Evolutionary conservation across 768 basidiomycete species (phyloP), one percentile per base, ranked within the genome.

Genomic region (Scleroderma bovista): DNA sequence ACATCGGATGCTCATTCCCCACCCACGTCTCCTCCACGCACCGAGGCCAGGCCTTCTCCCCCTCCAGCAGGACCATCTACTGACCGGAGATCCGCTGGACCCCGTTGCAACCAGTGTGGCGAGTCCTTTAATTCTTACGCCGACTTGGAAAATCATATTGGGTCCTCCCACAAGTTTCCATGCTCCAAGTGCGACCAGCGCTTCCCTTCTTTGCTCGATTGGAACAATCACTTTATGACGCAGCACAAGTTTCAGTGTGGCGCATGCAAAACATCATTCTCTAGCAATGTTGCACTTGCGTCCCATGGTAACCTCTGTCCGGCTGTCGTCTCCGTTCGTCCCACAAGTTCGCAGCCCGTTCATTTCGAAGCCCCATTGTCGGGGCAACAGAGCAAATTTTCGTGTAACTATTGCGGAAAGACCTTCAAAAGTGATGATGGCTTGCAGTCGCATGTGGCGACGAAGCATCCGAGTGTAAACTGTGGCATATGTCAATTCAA

Each of bases 151-250:
- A 44, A 12, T 3, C 64, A 66, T 32, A 52, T 47, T 29, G 42
- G 56, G 10, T 47, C 57, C 32, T 62, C 61, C 29, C 51, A 39
- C 32, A 52, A 47, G 44, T 46, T 65, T 42, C 2, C 61, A 15
- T 64, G 63, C 44, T 63, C 61, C 9, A 63, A 61, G 39, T 64
- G 63, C 50, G 41, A 17, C 38, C n/a, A 51, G 42, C 11, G 51
- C 3, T 64, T 36, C 16, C 44, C 57, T 38, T 59, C 63, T 22
- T 59, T 64, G 24, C 0, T 57, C 13, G 63, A 64, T 34, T 65
- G 63, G 63, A 65, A 65, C 29, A 16, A 47, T 24, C 63, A 64
- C 38, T 63, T 63, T 49, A 61, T 59, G 38, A 42, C 42, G 39
- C 52, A 41, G 23, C 64, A 66, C 20, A 51, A 36, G 7, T 3